A percentile compares a stretch with the other conserved stretches of the same genome.
Conservation (phyloP, 257 asterid genomes). For the Schizonepeta tenuifolia region DNA sequence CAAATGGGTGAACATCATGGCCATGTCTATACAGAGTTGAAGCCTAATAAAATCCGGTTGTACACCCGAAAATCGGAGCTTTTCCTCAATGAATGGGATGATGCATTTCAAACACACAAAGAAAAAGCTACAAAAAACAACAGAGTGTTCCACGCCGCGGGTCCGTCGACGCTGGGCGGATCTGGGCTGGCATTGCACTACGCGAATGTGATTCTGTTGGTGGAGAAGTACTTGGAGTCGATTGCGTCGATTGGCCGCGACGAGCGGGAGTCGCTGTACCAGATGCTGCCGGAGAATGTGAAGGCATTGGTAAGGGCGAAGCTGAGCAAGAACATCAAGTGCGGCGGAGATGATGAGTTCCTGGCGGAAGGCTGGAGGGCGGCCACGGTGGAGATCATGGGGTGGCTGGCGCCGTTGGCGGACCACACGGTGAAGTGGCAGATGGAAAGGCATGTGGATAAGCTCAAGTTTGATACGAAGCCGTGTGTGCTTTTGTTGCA, state of each 20-base stretch:
- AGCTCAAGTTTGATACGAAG: constrained; percentile 56
- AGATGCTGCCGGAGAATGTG: constrained; percentile 74
- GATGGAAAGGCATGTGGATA: constrained; percentile 66
- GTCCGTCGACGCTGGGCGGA: constrained; percentile 70
- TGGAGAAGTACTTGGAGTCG: constrained; percentile 53
- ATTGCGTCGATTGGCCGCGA: constrained; percentile 31
- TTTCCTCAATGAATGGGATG: constrained; percentile 32
- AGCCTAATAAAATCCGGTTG: constrained; percentile 50
- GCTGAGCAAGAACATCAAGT: constrained; percentile 64
- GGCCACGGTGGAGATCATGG: constrained; percentile 63
- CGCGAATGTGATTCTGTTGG: constrained; percentile 62
- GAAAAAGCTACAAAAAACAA: constrained; percentile 30
- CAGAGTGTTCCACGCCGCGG: constrained; percentile 70
- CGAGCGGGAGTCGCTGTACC: constrained; percentile 54
- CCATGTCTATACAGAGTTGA: constrained; percentile 35
- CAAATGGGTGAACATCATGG: constrained; percentile 44
- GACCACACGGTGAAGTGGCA: constrained; percentile 71
- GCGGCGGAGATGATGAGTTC: constrained; percentile 44
- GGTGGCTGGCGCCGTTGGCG: constrained; percentile 83
- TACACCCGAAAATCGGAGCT: constrained; percentile 48
- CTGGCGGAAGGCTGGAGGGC: constrained; percentile 84
- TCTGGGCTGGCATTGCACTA: constrained; percentile 78
- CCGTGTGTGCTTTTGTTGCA: constrained; percentile 60
- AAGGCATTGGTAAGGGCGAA: constrained; percentile 55
- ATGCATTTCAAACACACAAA: not conserved